Evolutionary conservation across 1,284 basidiomycete species (phyloP), one percentile per base, ranked within the genome.

Genomic region (Cryptococcus sp.): DNA sequence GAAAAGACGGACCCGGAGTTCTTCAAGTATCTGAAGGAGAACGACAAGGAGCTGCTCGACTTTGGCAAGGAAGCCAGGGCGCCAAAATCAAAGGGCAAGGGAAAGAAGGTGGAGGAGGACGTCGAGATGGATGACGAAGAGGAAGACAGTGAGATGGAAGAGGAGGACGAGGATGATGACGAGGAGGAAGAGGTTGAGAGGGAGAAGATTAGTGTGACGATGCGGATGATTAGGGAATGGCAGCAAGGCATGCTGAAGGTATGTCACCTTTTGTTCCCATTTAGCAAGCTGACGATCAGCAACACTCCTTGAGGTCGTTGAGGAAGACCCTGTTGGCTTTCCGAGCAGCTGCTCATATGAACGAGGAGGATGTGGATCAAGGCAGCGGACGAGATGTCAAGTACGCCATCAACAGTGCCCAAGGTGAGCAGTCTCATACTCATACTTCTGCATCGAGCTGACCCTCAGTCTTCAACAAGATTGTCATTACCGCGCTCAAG

Each of bases 1-100:
- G 87, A 87, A 12, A 86, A 94, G 72, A 94, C 89, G 71, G 95
- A 98, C 69, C 94, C 94, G 18, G 94, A 97, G 64, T 98, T 98
- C 76, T 98, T 83, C 84, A 92, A 95, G 73, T 98, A 95, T 68
- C 78, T 98, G 6, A 85, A 95, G 75, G 90, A 97, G 74, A 94
- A 98, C 67, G 94, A 98, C 73, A 77, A 79, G 48, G 90, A 92
- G 47, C 76, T 98, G 26, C 78, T 98, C 5, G 78, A 88, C 2
- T 98, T 98, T 67, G 71, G 68, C 54, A 58, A 6, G 76, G 82
- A 33, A 64, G 61, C 16, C 18, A 31, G 10, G 23, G 22, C 22
- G 7, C 38, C 16, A 12, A 26, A 37, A n/a, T 16, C 23, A 25
- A 66, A 68, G 11, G 71, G 71, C 59, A 66, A 28, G 72, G 74